Evolutionary conservation across 768 basidiomycete genomes (phyloP).

Genomic region (Termitomyces sp.): DNA sequence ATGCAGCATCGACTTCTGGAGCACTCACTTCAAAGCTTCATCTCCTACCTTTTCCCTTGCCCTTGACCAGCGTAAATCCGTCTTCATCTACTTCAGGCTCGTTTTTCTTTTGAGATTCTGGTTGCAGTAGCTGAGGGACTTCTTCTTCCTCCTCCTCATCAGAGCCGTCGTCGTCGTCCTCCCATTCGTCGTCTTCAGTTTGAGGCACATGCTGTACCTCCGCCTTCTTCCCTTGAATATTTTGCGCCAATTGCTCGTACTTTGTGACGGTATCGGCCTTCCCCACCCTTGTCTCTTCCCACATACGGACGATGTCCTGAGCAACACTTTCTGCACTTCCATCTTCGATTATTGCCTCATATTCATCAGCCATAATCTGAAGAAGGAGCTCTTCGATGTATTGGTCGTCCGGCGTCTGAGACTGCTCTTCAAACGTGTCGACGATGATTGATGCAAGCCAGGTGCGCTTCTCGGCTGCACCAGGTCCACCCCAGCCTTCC

Average conservation of each 20-base stretch:
- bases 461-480: conserved; percentile 65
- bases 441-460: conserved; percentile 85
- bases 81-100: conserved; percentile 88
- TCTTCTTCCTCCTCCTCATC: conserved; percentile 51
- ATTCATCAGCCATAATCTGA: conserved; percentile 87
- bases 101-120: conserved; percentile 26
- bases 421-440: conserved; percentile 68
- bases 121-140: conserved; percentile 56
- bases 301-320: conserved; percentile 66
- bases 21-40: not conserved
- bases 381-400: conserved; percentile 82
- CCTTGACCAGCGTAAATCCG: conserved; percentile 82
- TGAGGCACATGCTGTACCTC: conserved; percentile 44
- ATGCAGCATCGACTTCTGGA: not conserved
- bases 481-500: conserved; percentile 84
- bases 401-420: conserved; percentile 53
- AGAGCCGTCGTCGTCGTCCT: conserved; percentile 36
- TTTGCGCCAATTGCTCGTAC: conserved; percentile 66
- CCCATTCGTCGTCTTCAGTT: conserved; percentile 37
- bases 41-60: conserved; percentile 51
- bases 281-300: conserved; percentile 51
- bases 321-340: conserved; percentile 77
- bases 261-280: conserved; percentile 48
- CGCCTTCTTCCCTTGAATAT: conserved; percentile 54
- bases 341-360: conserved; percentile 82